Evolutionary conservation across 2,329 filamentous ascomycete genomes (phyloP).

Genomic region (Claviceps paspali): DNA sequence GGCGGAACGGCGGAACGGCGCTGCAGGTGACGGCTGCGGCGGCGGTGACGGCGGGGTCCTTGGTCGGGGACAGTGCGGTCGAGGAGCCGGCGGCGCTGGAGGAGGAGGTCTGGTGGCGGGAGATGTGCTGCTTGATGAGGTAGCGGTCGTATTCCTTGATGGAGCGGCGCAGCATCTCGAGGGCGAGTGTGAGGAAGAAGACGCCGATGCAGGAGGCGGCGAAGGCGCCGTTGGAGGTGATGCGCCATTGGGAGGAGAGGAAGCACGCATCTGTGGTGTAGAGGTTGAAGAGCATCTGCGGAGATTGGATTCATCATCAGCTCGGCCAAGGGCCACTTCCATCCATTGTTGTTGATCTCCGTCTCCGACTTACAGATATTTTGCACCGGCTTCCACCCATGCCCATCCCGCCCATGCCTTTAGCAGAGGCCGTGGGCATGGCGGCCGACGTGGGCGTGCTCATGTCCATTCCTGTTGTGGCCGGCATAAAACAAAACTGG

Average conservation of each 20-base stretch:
- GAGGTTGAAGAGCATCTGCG: constrained; percentile 70
- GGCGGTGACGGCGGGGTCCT: constrained; percentile 7
- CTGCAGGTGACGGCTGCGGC: constrained; percentile 3
- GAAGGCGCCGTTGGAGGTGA: constrained; percentile 56
- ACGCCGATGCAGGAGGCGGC: constrained; percentile 69
- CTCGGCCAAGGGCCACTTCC: no score
- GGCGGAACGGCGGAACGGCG: constrained; percentile 28
- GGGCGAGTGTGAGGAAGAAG: constrained; percentile 53
- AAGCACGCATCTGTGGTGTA: constrained; percentile 57
- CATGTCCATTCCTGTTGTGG: constrained; percentile 8
- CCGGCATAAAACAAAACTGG: no score
- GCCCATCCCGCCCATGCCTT: constrained; percentile 12
- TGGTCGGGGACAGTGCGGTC: constrained; percentile 6
- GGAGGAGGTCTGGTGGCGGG: constrained; percentile 14
- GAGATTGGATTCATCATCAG: no score
- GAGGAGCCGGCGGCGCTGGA: constrained; percentile 1
- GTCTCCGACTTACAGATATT: constrained; percentile 16
- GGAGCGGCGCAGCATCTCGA: constrained; percentile 57
- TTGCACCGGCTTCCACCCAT: constrained; percentile 20
- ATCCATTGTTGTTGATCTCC: neutral
- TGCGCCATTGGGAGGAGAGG: constrained; percentile 53
- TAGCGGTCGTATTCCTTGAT: constrained; percentile 59
- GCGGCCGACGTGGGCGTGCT: neutral
- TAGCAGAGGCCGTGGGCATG: constrained; percentile 7
- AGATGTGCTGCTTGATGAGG: constrained; percentile 38